Evolutionary conservation across 768 basidiomycete genomes (phyloP).

Genomic region (Lactarius trivialis): DNA sequence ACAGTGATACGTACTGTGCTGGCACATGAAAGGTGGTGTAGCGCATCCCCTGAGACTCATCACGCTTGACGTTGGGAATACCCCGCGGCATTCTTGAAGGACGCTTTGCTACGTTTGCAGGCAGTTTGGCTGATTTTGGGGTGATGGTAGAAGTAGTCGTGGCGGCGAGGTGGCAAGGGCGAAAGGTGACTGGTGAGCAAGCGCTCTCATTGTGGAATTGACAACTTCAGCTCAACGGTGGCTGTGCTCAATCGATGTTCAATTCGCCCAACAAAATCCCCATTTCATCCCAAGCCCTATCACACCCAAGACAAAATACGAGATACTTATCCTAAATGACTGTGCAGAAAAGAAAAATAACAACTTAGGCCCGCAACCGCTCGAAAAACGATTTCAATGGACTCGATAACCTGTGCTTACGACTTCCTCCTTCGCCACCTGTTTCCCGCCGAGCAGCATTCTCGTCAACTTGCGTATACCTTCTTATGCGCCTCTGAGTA

Average conservation of each 20-base stretch:
- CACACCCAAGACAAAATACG: background rate
- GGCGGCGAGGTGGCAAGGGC: background rate
- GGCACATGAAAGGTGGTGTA: constrained; percentile 82
- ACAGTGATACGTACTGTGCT: constrained; percentile 35
- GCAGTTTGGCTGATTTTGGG: background rate
- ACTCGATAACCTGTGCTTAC: constrained; percentile 18
- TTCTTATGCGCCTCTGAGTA: constrained; percentile 5
- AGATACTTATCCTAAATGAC: background rate
- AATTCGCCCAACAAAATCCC: background rate
- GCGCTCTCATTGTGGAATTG: background rate
- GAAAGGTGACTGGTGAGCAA: background rate
- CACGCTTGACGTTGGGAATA: constrained; percentile 70
- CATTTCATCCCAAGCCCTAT: background rate
- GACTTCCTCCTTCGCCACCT: constrained; percentile 1
- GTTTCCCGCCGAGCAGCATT: constrained; percentile 18
- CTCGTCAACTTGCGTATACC: constrained; percentile 13
- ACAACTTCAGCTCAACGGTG: background rate
- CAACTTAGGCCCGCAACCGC: constrained; percentile 11
- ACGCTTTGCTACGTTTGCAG: constrained; percentile 1
- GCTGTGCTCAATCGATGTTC: background rate
- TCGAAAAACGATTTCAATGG: constrained; percentile 22
- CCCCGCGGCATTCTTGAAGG: constrained; percentile 64
- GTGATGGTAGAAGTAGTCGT: background rate
- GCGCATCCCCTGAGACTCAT: constrained; percentile 68
- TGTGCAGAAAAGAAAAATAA: background rate